Conservation (phyloP, 2,329 filamentous ascomycete genomes). For the Xylariaceae sp. region DNA sequence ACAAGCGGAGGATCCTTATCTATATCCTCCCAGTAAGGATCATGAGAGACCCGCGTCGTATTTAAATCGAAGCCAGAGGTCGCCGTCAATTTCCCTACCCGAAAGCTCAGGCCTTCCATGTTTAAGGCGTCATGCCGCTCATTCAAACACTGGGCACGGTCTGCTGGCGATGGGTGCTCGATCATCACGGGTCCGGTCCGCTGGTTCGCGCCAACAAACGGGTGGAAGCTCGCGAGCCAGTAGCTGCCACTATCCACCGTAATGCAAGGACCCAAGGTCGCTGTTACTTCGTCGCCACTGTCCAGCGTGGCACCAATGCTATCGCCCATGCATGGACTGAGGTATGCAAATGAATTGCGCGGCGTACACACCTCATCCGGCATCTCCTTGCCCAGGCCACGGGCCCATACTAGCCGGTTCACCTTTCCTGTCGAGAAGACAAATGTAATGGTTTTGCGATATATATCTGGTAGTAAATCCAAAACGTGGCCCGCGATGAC, state of each 20-base stretch:
- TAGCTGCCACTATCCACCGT: slow-evolving; percentile 32
- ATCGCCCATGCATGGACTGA: slow-evolving; percentile 40
- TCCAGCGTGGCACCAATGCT: slow-evolving; percentile 35
- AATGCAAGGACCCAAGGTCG: slow-evolving; percentile 39
- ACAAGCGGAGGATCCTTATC: slow-evolving; percentile 36
- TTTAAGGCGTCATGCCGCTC: slow-evolving; percentile 34
- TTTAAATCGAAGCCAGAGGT: slow-evolving; percentile 38
- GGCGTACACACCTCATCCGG: slow-evolving; percentile 38
- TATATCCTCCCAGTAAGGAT: slow-evolving; percentile 40
- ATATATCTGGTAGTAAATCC: slow-evolving; percentile 35
- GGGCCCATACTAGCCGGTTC: slow-evolving; percentile 35
- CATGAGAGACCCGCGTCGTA: slow-evolving; percentile 39
- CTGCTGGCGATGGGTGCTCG: slow-evolving; percentile 39
- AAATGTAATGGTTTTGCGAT: slow-evolving; percentile 29
- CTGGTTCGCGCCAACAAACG: slow-evolving; percentile 35
- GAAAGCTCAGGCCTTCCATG: slow-evolving; percentile 21
- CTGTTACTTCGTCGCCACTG: slow-evolving; percentile 31
- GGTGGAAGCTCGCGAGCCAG: slow-evolving; percentile 42
- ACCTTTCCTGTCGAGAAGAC: slow-evolving; percentile 35
- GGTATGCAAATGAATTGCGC: slow-evolving; percentile 40
- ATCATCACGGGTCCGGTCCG: slow-evolving; percentile 24
- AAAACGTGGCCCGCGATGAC: slow-evolving; percentile 36
- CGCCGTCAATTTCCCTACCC: slow-evolving; percentile 32
- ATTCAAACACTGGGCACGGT: slow-evolving; percentile 31
- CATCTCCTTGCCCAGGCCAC: slow-evolving; percentile 32